Base-by-base conservation (phyloP, 1,284 basidiomycete genomes). In the Rhodotorula sp. region DNA sequence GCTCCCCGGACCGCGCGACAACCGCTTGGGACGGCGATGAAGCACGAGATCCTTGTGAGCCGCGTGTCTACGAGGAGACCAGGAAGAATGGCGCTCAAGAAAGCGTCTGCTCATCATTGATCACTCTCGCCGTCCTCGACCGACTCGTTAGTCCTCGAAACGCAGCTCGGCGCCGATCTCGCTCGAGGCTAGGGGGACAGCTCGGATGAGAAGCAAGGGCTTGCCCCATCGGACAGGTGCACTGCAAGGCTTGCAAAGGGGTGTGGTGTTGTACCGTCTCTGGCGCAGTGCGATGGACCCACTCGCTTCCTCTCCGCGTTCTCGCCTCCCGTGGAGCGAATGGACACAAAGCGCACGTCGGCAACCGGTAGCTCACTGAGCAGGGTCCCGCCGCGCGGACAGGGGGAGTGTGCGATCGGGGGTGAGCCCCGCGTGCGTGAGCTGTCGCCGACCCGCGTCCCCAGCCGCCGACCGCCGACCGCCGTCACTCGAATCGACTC, bases 81-180 rank as follows among this genome's bases (percentile, higher is more conserved):
- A 76, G 79, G 26, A 52, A 71, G 40, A 74, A 75, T 64, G 62
- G 62, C 69, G 52, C 76, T 84, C 11, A 77, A 81, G 68, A 84
- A 84, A 84, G 77, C 83, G 82, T 9, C 75, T 83, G 20, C 70
- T 84, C 24, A 76, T 83, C 70, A 79, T 84, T 65, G 62, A 57
- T 70, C 20, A 75, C 70, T 30, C 9, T 53, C 30, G 30, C 20
- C 22, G 48, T n/a, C 7, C 53, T 24, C 18, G 30, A 54, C 28
- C 16, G 13, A 31, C 4, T 24, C 31, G n/a, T 18, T 15, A 2
- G 20, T 3, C 8, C 37, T 16, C 11, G 3, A 13, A 6, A 6
- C 11, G 15, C 37, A 56, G 55, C 57, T 58, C 16, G 57, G 57
- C 4, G n/a, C 57, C 57, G 3, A 48, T 58, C 20, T n/a, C 57